Conservation (phyloP, 2,329 filamentous ascomycete genomes). For the Sphaerulina vaccinii region DNA sequence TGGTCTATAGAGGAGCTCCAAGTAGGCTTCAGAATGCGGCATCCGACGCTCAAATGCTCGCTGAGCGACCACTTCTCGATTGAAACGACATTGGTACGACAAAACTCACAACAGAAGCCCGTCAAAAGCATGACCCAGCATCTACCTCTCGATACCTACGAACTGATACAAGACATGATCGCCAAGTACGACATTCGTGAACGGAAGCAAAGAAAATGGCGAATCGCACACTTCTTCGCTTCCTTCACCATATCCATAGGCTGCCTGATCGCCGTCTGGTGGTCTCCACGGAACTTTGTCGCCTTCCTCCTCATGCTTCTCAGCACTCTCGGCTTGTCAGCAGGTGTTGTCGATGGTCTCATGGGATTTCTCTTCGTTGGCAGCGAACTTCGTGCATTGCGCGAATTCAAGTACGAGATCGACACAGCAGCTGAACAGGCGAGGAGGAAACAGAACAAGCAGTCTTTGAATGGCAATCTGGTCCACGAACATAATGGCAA, state of each 20-base stretch:
- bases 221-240: conserved; percentile 70
- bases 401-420: conserved; percentile 94
- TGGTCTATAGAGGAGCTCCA: conserved; percentile 72
- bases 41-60: conserved; percentile 78
- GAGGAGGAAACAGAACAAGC: conserved; percentile 1
- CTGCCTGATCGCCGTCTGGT: conserved; percentile 83
- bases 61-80: conserved; percentile 95
- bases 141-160: conserved; percentile 48
- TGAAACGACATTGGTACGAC: conserved; percentile 67
- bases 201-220: conserved; percentile 66
- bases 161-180: conserved; percentile 71
- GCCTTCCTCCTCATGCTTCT: conserved; percentile 77
- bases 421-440: conserved; percentile 57
- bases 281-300: conserved; percentile 72
- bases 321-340: conserved; percentile 71
- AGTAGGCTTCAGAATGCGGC: conserved; percentile 78
- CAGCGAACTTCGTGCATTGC: conserved; percentile 75
- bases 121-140: background rate
- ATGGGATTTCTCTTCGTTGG: conserved; percentile 85
- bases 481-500: background rate
- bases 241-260: conserved; percentile 67
- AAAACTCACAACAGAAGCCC: background rate
- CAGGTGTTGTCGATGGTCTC: conserved; percentile 78
- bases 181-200: conserved; percentile 69
- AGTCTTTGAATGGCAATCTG: background rate